Conservation (phyloP, 345 rosid genomes). For the Hibiscus mutabilis region DNA sequence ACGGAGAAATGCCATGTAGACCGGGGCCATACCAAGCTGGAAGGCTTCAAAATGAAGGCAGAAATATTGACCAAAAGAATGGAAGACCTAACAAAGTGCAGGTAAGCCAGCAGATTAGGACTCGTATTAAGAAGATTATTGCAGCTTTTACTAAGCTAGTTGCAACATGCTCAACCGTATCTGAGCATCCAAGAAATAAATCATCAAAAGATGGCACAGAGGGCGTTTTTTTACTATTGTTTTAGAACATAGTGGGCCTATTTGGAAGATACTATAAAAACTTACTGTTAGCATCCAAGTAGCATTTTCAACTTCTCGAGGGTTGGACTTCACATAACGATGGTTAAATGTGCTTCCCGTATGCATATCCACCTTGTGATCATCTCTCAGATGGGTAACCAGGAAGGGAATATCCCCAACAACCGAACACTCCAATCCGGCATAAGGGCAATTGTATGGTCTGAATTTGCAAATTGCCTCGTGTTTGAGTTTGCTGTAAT, state of each 20-base stretch:
- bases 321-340: not conserved
- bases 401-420: constrained; percentile 61
- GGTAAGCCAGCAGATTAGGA: not conserved
- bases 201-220: not conserved
- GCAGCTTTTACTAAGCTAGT: not conserved
- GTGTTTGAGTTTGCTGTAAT: constrained; percentile 70
- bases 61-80: constrained; percentile 91
- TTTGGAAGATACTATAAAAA: not conserved
- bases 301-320: not conserved
- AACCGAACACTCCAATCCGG: constrained; percentile 61
- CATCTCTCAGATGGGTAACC: constrained; percentile 60
- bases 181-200: not conserved
- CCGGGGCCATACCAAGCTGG: constrained; percentile 93
- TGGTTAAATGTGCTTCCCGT: not conserved
- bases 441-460: constrained; percentile 77
- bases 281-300: constrained; percentile 42
- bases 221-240: not conserved
- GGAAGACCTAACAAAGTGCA: constrained; percentile 49
- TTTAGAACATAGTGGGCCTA: not conserved
- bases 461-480: constrained; percentile 64
- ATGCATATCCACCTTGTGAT: constrained; percentile 49
- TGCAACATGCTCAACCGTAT: not conserved
- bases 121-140: not conserved
- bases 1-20: constrained; percentile 93
- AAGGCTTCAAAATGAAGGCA: constrained; percentile 96